Conservation (phyloP, 257 asterid species). For the Linaria vulgaris region DNA sequence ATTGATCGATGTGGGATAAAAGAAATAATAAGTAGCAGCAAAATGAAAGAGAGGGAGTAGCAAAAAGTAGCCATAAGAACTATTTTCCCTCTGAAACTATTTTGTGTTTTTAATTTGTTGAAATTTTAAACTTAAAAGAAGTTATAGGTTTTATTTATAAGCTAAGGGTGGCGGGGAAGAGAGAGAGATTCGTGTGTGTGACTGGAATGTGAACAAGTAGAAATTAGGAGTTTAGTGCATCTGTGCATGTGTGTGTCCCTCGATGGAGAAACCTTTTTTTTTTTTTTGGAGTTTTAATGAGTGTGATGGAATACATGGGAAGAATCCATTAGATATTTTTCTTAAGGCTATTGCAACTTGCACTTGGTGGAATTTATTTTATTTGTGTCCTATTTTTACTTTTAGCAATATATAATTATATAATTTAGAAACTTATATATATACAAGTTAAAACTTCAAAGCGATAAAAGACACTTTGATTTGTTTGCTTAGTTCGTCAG, state of each 20-base stretch:
- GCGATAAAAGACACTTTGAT: too few relatives aligned
- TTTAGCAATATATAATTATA: too few relatives aligned
- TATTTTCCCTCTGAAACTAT: background rate
- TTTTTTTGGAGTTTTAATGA: constrained; percentile 8
- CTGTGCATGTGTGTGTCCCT: too few relatives aligned
- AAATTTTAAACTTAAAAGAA: background rate
- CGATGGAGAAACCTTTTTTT: constrained; percentile 14
- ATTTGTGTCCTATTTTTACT: background rate
- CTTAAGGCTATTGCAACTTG: too few relatives aligned
- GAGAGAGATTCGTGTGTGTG: background rate
- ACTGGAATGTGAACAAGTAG: constrained; percentile 40
- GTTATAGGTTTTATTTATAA: constrained; percentile 21
- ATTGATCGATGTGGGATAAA: constrained; percentile 18
- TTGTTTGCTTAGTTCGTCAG: too few relatives aligned
- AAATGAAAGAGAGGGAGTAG: background rate
- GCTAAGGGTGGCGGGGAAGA: constrained; percentile 12
- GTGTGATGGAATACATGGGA: constrained; percentile 6
- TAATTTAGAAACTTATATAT: too few relatives aligned
- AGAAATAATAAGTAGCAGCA: constrained; percentile 20
- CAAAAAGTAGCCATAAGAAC: background rate
- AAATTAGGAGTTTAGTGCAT: constrained; percentile 15
- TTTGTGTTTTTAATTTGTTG: background rate
- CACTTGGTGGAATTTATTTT: background rate
- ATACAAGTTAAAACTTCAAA: too few relatives aligned
- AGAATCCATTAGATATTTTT: too few relatives aligned